A percentile compares a stretch with the other conserved stretches of the same genome.
phyloP scores from a whole-genome alignment of 1,284 basidiomycete genomes.

The Cutaneotrichosporon cutaneum region DNA sequence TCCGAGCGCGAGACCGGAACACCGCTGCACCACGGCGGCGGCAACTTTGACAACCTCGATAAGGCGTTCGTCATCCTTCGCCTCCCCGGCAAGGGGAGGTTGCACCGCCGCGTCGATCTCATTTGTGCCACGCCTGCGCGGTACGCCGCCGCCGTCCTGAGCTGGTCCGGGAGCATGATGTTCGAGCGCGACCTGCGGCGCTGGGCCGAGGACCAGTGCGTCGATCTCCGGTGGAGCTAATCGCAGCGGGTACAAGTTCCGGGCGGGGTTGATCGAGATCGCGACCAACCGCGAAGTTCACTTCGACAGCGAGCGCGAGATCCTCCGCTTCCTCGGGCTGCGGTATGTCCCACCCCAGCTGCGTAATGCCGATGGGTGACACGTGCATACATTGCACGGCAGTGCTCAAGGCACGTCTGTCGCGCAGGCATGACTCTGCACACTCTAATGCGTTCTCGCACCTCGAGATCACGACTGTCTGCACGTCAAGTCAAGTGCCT shows the following conservation, averaged over 20 bases:
- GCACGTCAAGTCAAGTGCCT: no score
- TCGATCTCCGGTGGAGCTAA: not conserved
- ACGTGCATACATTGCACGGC: not conserved
- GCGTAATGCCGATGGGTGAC: constrained; percentile 50
- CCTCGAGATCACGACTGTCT: no score
- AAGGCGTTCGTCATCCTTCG: constrained; percentile 49
- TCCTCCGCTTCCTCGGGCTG: constrained; percentile 45
- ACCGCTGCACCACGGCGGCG: constrained; percentile 37
- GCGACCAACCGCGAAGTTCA: constrained; percentile 44
- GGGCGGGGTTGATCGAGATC: constrained; percentile 41
- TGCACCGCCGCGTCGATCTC: constrained; percentile 50
- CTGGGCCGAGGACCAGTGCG: constrained; percentile 40
- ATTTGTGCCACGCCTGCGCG: constrained; percentile 46
- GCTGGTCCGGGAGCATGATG: constrained; percentile 54
- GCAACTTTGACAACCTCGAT: constrained; percentile 53
- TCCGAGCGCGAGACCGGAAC: constrained; percentile 27
- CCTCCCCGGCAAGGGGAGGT: constrained; percentile 27
- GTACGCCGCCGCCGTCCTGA: constrained; percentile 49
- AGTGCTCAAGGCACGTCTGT: no score
- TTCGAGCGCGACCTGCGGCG: constrained; percentile 53
- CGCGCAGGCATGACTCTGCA: no score
- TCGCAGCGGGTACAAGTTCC: constrained; percentile 46
- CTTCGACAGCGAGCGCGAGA: constrained; percentile 47
- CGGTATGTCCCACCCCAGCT: constrained; percentile 47
- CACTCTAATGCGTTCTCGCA: no score